Base-by-base conservation (phyloP, 805 yeast genomes). In the Zygotorulaspora chibaensis region DNA sequence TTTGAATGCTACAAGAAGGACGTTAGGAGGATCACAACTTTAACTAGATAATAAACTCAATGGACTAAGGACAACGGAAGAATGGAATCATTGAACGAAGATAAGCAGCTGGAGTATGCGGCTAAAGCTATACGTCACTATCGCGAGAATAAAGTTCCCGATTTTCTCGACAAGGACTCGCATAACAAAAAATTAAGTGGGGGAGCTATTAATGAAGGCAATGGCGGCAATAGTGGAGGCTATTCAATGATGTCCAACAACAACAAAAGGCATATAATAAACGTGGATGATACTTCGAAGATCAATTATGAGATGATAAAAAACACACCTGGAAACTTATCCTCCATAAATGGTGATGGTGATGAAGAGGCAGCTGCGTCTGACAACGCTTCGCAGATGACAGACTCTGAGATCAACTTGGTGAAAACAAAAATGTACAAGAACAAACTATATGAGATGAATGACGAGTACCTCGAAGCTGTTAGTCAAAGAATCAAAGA, bases 231-330 rank as follows among this genome's bases (percentile, higher is more conserved):
- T 17, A 12, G 23, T 29, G 42, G 42, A 11, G 20, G 36, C 20
- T 33, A 33, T 16, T 33, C 36, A 16, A n/a, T 16, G 20, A 25
- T 15, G 25, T 9, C 35, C 29, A 40, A 35, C 16, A 26, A 38
- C 17, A 48, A 52, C 40, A 65, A 60, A 38, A 50, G 67, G 36
- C 67, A 63, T 42, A 63, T 63, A 7, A 42, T 65, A 11, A 53
- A 52, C 20, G 63, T 65, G 1, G 69, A 65, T 38, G 65, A 63
- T 38, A 56, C 57, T n/a, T 56, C 65, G 10, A 56, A 54, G 46
- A 62, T 65, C 16, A 65, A 62, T 47, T 65, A 65, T 42, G 69
- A 65, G 45, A 56, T 61, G 58, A 56, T 65, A 16, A 62, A 58
- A 43, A 62, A 55, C 29, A 45, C 58, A 3, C 69, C 69, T 0